Conservation (phyloP, 495 filamentous ascomycete species). For the Cercophora newfieldiana region DNA sequence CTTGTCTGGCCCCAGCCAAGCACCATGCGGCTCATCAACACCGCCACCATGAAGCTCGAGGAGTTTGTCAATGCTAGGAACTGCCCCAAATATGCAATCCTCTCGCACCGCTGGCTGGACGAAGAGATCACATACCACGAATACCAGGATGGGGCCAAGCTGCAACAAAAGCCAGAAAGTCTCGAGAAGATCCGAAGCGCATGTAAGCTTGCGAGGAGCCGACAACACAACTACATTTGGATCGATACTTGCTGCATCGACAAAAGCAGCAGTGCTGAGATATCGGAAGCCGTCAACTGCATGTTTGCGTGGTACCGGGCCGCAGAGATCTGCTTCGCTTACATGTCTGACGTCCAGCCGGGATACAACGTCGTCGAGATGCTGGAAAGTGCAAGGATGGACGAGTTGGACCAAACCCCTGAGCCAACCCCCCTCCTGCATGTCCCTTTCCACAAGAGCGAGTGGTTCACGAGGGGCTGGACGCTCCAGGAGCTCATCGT, state of each 20-base stretch:
- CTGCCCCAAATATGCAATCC: slow-evolving; percentile 37
- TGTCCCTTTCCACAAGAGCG: slow-evolving; percentile 2
- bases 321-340: slow-evolving; percentile 35
- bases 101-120: slow-evolving; percentile 40
- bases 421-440: background rate
- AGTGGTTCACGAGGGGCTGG: slow-evolving; percentile 6
- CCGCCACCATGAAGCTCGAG: background rate
- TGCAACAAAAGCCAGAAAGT: background rate
- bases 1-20: no score
- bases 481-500: slow-evolving; percentile 46
- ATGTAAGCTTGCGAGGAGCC: slow-evolving; percentile 26
- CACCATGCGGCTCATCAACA: slow-evolving; percentile 5
- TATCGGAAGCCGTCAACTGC: slow-evolving; percentile 47
- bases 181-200: slow-evolving; percentile 29
- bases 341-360: slow-evolving; percentile 16
- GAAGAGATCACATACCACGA: slow-evolving; percentile 35
- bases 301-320: slow-evolving; percentile 46
- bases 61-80: background rate
- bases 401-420: slow-evolving; percentile 16
- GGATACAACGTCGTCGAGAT: background rate
- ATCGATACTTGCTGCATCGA: no score
- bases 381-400: slow-evolving; percentile 30
- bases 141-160: slow-evolving; percentile 10
- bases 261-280: slow-evolving; percentile 41
- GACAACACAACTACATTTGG: slow-evolving; percentile 36